Evolutionary conservation across 2,329 filamentous ascomycete species (phyloP), one percentile per base, ranked within the genome.

Genomic region (Calonectria fujianensis): DNA sequence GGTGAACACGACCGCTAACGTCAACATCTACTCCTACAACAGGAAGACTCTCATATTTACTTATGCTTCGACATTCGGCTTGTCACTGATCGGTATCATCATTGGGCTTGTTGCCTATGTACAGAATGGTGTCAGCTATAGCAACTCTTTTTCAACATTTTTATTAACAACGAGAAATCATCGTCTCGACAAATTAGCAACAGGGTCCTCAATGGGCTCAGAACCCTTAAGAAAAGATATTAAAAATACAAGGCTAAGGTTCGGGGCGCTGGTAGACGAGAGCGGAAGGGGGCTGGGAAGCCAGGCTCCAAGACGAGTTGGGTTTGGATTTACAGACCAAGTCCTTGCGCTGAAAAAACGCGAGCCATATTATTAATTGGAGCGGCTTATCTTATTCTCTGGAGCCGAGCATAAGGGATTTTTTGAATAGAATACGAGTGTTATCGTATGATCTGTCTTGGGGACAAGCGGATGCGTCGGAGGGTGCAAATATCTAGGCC

Each of bases 51-150:
- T 65, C 18, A n/a, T 65, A 3, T 48, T 65, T 14, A 65, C 61
- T 5, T 65, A 65, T 48, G 61, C 39, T 31, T 27, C 39, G 14
- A 32, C 27, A 50, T 65, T 10, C 10, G 37, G 24, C 11, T 14
- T 65, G 0, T 31, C 61, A 14, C 11, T 65, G 16, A 45, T 65
- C 14, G 61, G 27, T 32, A 32, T 67, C 3, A 5, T 54, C 18
- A 29, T 67, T 37, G 48, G 64, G 11, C 29, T n/a, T 18, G 14
- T 29, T 20, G n/a, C 64, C 5, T 67, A 18, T 27, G 4, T 52
- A 32, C 45, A 39, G 24, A 67, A 67, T 16, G 64, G 64, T 29
- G 64, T 67, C 7, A 67, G 64, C 64, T 67, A 67, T 16, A 24
- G 50, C 9, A 67, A 37, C n/a, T 52, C 64, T 48, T 67, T 67